Percentiles rank a stretch among this genome's conserved stretches.
Conservation (phyloP, 139 green algal genomes). For the Closterium sp. region DNA sequence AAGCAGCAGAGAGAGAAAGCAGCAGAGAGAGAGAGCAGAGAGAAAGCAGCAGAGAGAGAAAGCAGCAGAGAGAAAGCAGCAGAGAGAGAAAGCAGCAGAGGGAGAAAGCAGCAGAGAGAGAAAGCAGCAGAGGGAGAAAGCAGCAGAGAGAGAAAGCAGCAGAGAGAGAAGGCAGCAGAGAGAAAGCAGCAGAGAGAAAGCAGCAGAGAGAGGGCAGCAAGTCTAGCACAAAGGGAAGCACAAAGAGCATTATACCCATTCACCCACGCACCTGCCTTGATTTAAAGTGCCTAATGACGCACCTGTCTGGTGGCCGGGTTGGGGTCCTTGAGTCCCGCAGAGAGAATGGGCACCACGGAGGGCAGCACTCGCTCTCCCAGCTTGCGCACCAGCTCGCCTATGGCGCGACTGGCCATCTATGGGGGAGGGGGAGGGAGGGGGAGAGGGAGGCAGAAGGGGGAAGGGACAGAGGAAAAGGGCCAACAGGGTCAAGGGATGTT, state of each 20-base stretch:
- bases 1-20: too few species aligned
- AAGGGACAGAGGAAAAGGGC: background rate
- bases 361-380: conserved; percentile 90
- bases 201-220: background rate
- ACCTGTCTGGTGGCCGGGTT: conserved; percentile 36
- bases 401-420: conserved; percentile 69
- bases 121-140: too few species aligned
- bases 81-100: too few species aligned
- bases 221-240: too few species aligned
- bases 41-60: too few species aligned
- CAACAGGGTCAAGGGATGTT: too few species aligned
- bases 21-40: too few species aligned
- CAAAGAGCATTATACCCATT: background rate
- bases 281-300: background rate
- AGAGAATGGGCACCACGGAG: conserved; percentile 88
- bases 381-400: conserved; percentile 94
- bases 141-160: too few species aligned
- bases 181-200: too few species aligned
- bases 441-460: conserved; percentile 55
- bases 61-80: too few species aligned
- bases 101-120: too few species aligned
- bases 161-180: too few species aligned
- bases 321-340: conserved; percentile 45
- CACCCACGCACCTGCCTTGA: background rate
- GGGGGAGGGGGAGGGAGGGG: conserved; percentile 42